Percentiles rank a stretch among this genome's conserved stretches.
phyloP scores from a whole-genome alignment of 495 filamentous ascomycete species.

The Xylaria palmicola region DNA sequence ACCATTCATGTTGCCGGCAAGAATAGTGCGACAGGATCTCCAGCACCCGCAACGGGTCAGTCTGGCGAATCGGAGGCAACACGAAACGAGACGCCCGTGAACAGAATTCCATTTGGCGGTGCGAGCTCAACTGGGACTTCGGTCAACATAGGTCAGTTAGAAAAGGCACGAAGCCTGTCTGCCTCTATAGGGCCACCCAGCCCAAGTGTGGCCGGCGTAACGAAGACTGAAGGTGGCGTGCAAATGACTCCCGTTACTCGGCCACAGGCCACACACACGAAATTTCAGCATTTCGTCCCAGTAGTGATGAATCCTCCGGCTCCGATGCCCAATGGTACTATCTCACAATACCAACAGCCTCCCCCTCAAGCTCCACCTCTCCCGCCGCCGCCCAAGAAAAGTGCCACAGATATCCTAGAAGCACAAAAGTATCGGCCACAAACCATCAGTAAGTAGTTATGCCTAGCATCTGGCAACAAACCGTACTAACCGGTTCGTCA shows the following conservation, averaged over 20 bases:
- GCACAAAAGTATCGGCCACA: slow-evolving; percentile 26
- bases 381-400: slow-evolving; percentile 22
- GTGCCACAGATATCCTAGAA: slow-evolving; percentile 23
- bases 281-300: slow-evolving; percentile 29
- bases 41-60: slow-evolving; percentile 50
- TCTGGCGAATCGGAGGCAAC: slow-evolving; percentile 35
- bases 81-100: slow-evolving; percentile 28
- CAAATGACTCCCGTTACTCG: slow-evolving; percentile 38
- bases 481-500: slow-evolving; percentile 33
- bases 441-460: slow-evolving; percentile 20
- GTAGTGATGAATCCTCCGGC: slow-evolving; percentile 24
- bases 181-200: slow-evolving; percentile 48
- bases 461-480: slow-evolving; percentile 19
- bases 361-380: slow-evolving; percentile 10
- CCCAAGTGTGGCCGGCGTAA: slow-evolving; percentile 38
- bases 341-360: slow-evolving; percentile 20
- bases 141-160: slow-evolving; percentile 33
- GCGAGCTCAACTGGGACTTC: slow-evolving; percentile 21
- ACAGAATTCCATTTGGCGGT: slow-evolving; percentile 25
- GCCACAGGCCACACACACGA: slow-evolving; percentile 17
- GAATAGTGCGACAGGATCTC: slow-evolving; percentile 51
- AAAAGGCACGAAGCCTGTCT: slow-evolving; percentile 46
- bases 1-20: slow-evolving; percentile 55
- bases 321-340: slow-evolving; percentile 35
- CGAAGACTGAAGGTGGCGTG: slow-evolving; percentile 44